Percentiles rank a stretch among this genome's conserved stretches.
Conservation (phyloP, 768 basidiomycete species). For the Sporobolomyces phaffii region DNA sequence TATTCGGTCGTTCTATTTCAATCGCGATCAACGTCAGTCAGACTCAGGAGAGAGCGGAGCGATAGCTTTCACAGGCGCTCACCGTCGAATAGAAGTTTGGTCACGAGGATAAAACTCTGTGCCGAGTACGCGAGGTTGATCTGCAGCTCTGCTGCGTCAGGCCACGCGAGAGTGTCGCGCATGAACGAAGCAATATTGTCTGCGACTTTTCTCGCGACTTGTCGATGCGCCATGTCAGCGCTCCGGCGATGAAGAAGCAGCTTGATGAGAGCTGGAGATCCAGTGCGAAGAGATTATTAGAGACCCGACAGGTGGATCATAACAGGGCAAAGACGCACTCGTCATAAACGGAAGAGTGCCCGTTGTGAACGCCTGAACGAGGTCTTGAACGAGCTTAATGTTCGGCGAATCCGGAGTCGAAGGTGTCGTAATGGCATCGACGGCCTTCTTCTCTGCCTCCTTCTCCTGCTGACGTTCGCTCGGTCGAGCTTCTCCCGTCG, state of each 20-base stretch:
- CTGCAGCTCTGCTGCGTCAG: slow-evolving; percentile 47
- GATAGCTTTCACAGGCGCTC: no score
- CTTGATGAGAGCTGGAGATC: slow-evolving; percentile 62
- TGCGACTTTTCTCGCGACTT: slow-evolving; percentile 54
- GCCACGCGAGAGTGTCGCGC: slow-evolving; percentile 53
- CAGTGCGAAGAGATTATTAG: not conserved
- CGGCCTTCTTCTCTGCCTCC: slow-evolving; percentile 24
- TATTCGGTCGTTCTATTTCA: slow-evolving; percentile 67
- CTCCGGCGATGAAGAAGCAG: slow-evolving; percentile 72
- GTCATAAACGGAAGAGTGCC: slow-evolving; percentile 78
- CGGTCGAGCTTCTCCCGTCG: not conserved
- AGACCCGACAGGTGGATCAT: not conserved
- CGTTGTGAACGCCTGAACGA: slow-evolving; percentile 69
- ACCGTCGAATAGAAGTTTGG: slow-evolving; percentile 58
- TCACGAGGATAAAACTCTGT: slow-evolving; percentile 55
- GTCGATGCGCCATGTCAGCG: slow-evolving; percentile 54
- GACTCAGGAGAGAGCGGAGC: no score
- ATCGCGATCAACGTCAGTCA: no score
- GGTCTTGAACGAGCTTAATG: slow-evolving; percentile 67
- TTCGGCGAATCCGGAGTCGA: slow-evolving; percentile 50
- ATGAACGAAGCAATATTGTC: slow-evolving; percentile 65
- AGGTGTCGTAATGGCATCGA: slow-evolving; percentile 24
- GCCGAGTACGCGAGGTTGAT: slow-evolving; percentile 55
- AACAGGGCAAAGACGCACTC: slow-evolving; percentile 48
- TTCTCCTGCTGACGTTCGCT: slow-evolving; percentile 22